Percentiles rank a stretch among this genome's conserved stretches.
phyloP scores from a whole-genome alignment of 768 basidiomycete genomes.

The Kwoniella sp. region DNA sequence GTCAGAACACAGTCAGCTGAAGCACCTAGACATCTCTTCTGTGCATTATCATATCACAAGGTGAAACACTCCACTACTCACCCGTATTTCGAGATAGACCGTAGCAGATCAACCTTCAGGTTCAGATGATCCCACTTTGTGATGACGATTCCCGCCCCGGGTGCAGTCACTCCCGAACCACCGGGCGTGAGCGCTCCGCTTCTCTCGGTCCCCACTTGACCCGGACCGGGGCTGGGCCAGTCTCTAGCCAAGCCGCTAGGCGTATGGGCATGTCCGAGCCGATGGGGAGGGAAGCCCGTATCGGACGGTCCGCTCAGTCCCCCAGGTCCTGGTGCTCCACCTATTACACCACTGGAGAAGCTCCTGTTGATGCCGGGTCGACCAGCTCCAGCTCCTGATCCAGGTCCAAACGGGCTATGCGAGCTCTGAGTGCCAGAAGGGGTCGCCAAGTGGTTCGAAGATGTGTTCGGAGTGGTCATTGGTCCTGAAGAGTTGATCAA shows the following conservation, averaged over 20 bases:
- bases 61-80: conserved; percentile 58
- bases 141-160: conserved; percentile 62
- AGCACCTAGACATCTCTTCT: no score
- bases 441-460: neutral
- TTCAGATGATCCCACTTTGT: conserved; percentile 95
- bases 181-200: conserved; percentile 22
- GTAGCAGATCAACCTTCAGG: conserved; percentile 80
- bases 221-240: conserved; percentile 28
- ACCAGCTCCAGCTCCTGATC: neutral
- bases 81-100: conserved; percentile 92
- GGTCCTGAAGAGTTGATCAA: conserved; percentile 19
- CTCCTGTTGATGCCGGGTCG: conserved; percentile 34
- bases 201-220: neutral
- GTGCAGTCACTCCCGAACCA: conserved; percentile 31
- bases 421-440: neutral
- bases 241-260: conserved; percentile 20
- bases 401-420: neutral
- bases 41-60: no score
- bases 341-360: conserved; percentile 35
- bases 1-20: no score
- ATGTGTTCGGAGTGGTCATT: conserved; percentile 22
- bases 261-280: conserved; percentile 14
- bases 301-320: neutral
- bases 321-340: conserved; percentile 15
- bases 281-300: neutral